Base-by-base conservation (phyloP, 192 early-diverging fungal species). In the Coemansia sp. region DNA sequence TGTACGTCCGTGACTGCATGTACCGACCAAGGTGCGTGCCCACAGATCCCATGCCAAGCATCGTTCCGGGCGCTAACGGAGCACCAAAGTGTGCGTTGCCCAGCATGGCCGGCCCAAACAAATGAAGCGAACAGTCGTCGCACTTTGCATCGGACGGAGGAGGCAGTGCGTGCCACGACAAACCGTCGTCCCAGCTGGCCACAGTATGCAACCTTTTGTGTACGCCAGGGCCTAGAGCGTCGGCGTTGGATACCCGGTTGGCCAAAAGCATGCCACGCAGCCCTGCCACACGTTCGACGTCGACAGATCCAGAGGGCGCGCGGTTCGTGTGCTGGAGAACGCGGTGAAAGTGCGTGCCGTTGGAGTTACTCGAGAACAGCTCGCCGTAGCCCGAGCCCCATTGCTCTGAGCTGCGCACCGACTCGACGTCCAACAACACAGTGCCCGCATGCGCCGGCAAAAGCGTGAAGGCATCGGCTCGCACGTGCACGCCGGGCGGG, bases 21-120 rank as follows among this genome's bases (percentile, higher is more conserved):
- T 89, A 85, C 20, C 85, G 72, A 7, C 68, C 64, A 23, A 99
- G 67, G 12, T 75, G 74, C 0, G 60, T 38, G 20, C 94, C 95
- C 1, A 95, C 89, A 65, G 93, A 93, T 16, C 97, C 97, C 4
- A 96, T 87, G n/a, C 89, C 95, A 73, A 97, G 82, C 62, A 95
- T 83, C 8, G 93, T 73, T 16, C 95, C 95, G 3, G 91, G 85
- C 5, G 94, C 91, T 1, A 88, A 64, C 7, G 76, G 32, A 0
- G 88, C 83, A 48, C 90, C 88, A 61, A 90, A 97, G 8, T 88
- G 83, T 0, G 53, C n/a, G 7, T 82, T 37, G 4, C 67, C 12
- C 57, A 78, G 52, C 26, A 69, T 89, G 50, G 87, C 89, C 62
- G 83, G 90, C 58, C 88, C 85, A 69, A 93, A 93, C 45, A 98